Conservation (phyloP, 2,329 filamentous ascomycete species). For the Aspergillus oerlinghausenensis region DNA sequence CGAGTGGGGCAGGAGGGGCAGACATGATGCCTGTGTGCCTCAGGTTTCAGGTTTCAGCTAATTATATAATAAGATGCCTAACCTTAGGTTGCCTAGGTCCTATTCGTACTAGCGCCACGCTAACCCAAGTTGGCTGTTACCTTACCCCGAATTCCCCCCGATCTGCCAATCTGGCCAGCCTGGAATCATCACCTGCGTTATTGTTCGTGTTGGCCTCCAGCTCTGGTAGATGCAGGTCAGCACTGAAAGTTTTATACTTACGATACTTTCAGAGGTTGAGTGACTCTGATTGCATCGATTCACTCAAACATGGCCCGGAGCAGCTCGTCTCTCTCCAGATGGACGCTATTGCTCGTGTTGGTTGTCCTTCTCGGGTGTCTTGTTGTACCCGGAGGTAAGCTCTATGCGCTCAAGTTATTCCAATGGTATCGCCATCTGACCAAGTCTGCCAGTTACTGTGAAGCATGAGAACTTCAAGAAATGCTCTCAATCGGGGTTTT, state of each 20-base stretch:
- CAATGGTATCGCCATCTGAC: background rate
- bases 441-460: slow-evolving; percentile 59
- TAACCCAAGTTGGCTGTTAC: slow-evolving; percentile 14
- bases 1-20: slow-evolving; percentile 21
- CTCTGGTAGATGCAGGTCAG: slow-evolving; percentile 30
- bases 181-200: slow-evolving; percentile 19
- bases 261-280: slow-evolving; percentile 27
- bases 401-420: background rate
- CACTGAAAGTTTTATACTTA: slow-evolving; percentile 13
- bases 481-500: slow-evolving; percentile 93
- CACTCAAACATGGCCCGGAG: slow-evolving; percentile 47
- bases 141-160: slow-evolving; percentile 18
- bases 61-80: background rate
- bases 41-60: too few species aligned
- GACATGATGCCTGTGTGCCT: slow-evolving; percentile 3
- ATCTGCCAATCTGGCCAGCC: slow-evolving; percentile 26
- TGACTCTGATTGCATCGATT: slow-evolving; percentile 28
- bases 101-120: slow-evolving; percentile 9
- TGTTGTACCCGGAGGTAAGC: slow-evolving; percentile 61
- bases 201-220: slow-evolving; percentile 11
- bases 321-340: slow-evolving; percentile 53
- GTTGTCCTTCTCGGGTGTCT: slow-evolving; percentile 57
- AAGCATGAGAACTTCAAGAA: slow-evolving; percentile 98
- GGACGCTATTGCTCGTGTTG: slow-evolving; percentile 62
- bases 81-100: background rate